phyloP scores from a whole-genome alignment of 2,329 filamentous ascomycete genomes.

The Diaporthe ampelina region DNA sequence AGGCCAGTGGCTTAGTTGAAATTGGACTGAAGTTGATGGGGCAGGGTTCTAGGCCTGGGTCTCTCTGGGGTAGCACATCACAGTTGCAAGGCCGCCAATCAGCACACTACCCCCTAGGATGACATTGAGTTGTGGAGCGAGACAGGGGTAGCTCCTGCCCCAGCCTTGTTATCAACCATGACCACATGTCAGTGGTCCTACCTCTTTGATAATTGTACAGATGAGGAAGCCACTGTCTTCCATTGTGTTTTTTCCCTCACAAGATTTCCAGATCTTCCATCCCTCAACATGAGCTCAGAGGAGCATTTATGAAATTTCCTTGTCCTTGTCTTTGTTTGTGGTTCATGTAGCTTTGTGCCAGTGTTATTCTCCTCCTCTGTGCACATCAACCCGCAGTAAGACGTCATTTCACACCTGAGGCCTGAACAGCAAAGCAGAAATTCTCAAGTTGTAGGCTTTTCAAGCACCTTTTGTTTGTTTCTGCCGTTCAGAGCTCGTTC shows the following conservation, averaged over 20 bases:
- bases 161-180: conserved; percentile 5
- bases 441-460: background rate
- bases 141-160: conserved; percentile 21
- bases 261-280: background rate
- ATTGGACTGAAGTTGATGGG: conserved; percentile 3
- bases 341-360: background rate
- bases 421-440: background rate
- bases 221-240: background rate
- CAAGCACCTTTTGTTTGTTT: background rate
- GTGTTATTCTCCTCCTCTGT: background rate
- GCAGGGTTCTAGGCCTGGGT: conserved; percentile 19
- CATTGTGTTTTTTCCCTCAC: background rate
- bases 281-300: background rate
- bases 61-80: conserved; percentile 15
- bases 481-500: background rate
- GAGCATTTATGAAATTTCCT: background rate
- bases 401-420: background rate
- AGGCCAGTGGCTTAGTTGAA: background rate
- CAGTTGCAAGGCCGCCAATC: conserved; percentile 24
- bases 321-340: background rate
- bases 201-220: background rate
- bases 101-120: background rate
- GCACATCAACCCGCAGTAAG: background rate
- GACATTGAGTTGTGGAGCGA: background rate
- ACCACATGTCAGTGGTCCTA: background rate